Evolutionary conservation across 225 moss, liverwort and hornwort species (phyloP).

Genomic region (Sphagnum tenellum): DNA sequence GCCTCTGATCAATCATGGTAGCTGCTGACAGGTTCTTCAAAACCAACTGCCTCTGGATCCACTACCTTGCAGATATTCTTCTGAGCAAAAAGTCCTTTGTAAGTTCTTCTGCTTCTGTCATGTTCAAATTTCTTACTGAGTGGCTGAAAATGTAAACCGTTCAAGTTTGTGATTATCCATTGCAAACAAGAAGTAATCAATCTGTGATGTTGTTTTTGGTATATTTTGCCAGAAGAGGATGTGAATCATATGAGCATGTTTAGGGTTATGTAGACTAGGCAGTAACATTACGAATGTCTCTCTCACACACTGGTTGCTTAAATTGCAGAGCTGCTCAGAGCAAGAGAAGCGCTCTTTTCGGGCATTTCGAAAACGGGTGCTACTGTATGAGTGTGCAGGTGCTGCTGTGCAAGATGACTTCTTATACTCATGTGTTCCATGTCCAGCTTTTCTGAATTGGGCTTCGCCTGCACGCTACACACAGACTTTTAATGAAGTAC

Average conservation of each 20-base stretch:
- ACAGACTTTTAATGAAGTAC: no score
- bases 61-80: slow-evolving; percentile 72
- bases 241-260: no score
- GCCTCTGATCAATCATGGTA: no score
- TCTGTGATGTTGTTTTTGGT: no score
- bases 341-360: slow-evolving; percentile 76
- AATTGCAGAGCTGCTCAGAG: slow-evolving; percentile 52
- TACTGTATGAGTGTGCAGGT: slow-evolving; percentile 72
- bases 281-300: no score
- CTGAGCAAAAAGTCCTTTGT: slow-evolving; percentile 73
- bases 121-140: not conserved
- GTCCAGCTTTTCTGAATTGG: no score
- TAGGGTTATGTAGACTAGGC: no score
- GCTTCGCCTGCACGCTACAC: no score
- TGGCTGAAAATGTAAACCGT: no score
- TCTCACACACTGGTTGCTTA: not conserved
- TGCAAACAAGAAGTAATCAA: not conserved
- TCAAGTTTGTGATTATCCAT: not conserved
- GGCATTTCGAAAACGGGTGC: slow-evolving; percentile 69
- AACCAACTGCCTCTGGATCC: slow-evolving; percentile 93
- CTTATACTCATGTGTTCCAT: no score
- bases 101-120: slow-evolving; percentile 19
- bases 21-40: slow-evolving; percentile 57
- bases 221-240: no score
- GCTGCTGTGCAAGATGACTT: slow-evolving; percentile 63